phyloP scores from a whole-genome alignment of 179 eudicot species.

The Vitellaria paradoxa region DNA sequence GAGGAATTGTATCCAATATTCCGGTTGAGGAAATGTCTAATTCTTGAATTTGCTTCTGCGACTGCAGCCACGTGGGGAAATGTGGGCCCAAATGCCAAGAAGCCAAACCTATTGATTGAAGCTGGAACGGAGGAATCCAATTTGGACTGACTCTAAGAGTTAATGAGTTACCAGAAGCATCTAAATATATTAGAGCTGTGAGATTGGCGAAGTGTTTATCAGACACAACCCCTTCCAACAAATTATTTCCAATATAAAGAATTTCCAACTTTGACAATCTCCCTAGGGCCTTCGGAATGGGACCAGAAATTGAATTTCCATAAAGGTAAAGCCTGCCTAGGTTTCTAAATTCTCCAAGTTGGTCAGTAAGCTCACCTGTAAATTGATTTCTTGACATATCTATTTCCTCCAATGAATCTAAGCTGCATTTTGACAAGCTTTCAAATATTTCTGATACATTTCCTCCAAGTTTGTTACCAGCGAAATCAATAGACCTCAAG shows the following conservation, averaged over 20 bases:
- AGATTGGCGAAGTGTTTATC: neutral
- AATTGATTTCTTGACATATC: neutral
- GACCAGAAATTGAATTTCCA: neutral
- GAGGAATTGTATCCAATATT: constrained; percentile 1
- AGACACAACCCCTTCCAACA: neutral
- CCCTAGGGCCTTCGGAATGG: neutral
- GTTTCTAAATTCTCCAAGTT: neutral
- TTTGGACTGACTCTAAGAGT: neutral
- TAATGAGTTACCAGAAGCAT: neutral
- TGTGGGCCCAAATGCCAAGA: neutral
- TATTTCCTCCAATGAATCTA: neutral
- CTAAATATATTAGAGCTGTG: neutral
- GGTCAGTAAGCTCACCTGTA: neutral
- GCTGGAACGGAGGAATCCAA: neutral
- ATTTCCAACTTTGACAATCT: neutral
- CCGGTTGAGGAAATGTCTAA: neutral
- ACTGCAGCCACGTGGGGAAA: constrained; percentile 10
- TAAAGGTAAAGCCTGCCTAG: neutral
- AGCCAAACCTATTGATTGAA: neutral
- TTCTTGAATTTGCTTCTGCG: neutral
- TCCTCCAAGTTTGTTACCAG: neutral
- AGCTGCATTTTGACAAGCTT: neutral
- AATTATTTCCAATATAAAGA: neutral
- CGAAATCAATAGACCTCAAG: neutral
- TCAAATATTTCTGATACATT: neutral